Conservation (phyloP, 495 filamentous ascomycete genomes). For the Penicillium argentinense region DNA sequence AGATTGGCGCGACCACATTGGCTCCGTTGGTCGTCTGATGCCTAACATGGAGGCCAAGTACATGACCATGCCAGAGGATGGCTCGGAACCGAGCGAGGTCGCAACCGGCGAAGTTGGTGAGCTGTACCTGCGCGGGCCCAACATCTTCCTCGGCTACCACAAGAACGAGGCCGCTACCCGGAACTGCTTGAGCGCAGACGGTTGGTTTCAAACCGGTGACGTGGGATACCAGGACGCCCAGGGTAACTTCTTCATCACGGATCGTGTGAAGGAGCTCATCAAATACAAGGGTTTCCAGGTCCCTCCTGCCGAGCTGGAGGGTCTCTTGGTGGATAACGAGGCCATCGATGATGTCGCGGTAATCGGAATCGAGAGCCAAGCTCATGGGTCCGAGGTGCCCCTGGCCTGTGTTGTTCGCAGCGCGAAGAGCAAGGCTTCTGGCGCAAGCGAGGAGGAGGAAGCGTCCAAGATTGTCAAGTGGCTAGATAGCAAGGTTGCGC, state of each 20-base stretch:
- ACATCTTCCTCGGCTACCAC: conserved; percentile 74
- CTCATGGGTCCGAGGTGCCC: conserved; percentile 76
- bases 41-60: conserved; percentile 85
- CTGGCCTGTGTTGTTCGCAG: conserved; percentile 73
- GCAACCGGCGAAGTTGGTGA: conserved; percentile 63
- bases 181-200: conserved; percentile 58
- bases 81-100: conserved; percentile 57
- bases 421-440: conserved; percentile 52
- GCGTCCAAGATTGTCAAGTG: conserved; percentile 63
- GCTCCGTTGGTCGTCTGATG: conserved; percentile 76
- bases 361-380: conserved; percentile 70
- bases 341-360: conserved; percentile 84
- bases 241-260: conserved; percentile 71
- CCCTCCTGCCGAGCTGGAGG: conserved; percentile 83
- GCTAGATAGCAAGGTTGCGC: conserved; percentile 61
- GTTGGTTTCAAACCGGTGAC: conserved; percentile 67
- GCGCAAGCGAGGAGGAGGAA: conserved; percentile 49
- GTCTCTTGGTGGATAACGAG: conserved; percentile 66
- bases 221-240: conserved; percentile 60
- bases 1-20: conserved; percentile 75
- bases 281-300: conserved; percentile 91
- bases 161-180: conserved; percentile 67
- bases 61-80: conserved; percentile 55
- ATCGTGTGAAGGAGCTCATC: conserved; percentile 88
- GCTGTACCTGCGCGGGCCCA: conserved; percentile 61